Conservation (phyloP, 257 asterid genomes). For the Capsicum pubescens region DNA sequence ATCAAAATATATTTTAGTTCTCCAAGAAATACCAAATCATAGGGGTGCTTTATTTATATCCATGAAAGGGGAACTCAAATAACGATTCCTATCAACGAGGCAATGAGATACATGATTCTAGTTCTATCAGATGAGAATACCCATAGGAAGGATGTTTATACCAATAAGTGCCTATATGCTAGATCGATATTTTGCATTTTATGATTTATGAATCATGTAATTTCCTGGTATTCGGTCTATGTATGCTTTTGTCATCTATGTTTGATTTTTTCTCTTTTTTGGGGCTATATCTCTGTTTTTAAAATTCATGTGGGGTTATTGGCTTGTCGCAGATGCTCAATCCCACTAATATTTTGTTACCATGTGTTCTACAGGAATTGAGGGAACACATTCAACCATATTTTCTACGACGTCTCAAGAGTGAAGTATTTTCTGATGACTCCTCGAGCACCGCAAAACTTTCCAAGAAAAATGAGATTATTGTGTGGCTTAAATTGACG, state of each 20-base stretch:
- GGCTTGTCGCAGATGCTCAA: not conserved
- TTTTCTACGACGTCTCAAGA: constrained; percentile 88
- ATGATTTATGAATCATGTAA: not conserved
- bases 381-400: constrained; percentile 90
- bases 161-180: not conserved
- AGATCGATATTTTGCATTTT: not conserved
- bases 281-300: not conserved
- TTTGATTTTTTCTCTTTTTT: not conserved
- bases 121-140: not conserved
- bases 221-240: constrained; percentile 16
- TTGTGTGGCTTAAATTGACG: constrained; percentile 89
- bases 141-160: not conserved
- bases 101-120: not conserved
- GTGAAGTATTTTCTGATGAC: constrained; percentile 72
- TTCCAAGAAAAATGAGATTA: constrained; percentile 90
- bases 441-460: constrained; percentile 47
- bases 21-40: constrained; percentile 23
- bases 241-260: not conserved
- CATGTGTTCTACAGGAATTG: constrained; percentile 54
- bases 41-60: not conserved
- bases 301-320: not conserved
- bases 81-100: not conserved
- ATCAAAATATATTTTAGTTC: not conserved
- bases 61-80: not conserved
- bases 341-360: constrained; percentile 1